Evolutionary conservation across 768 basidiomycete genomes (phyloP).

Genomic region (Termitomyces sp.): DNA sequence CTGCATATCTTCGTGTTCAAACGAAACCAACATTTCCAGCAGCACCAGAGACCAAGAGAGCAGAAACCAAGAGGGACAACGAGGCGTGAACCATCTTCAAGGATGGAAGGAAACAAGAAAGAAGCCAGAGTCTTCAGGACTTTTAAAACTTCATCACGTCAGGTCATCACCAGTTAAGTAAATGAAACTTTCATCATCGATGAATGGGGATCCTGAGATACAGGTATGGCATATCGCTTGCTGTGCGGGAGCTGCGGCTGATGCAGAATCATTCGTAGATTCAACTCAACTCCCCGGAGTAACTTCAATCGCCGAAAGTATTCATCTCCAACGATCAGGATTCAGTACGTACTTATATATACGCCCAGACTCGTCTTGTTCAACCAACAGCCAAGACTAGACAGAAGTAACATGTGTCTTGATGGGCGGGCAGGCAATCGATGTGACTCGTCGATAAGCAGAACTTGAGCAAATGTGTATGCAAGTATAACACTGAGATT

Average conservation of each 20-base stretch:
- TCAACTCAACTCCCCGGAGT: not conserved
- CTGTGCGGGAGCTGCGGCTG: not conserved
- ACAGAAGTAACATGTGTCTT: not conserved
- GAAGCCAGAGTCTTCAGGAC: not conserved
- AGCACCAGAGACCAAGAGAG: not conserved
- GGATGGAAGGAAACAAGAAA: not conserved
- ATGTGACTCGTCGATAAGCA: too few species aligned
- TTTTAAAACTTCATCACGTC: conserved; percentile 7
- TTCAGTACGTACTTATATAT: too few species aligned
- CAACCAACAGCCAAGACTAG: not conserved
- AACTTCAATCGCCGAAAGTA: not conserved
- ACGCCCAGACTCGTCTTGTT: not conserved
- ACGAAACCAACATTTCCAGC: conserved; percentile 9
- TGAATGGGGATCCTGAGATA: not conserved
- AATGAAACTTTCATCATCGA: conserved; percentile 6
- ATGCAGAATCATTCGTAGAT: not conserved
- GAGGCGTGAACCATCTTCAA: conserved; percentile 1
- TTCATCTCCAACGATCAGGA: too few species aligned
- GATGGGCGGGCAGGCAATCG: not conserved
- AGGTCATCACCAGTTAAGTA: not conserved
- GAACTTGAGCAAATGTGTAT: too few species aligned
- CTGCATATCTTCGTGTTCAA: not conserved
- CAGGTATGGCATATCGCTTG: not conserved
- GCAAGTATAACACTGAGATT: too few species aligned
- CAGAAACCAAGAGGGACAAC: not conserved